A percentile compares a stretch with the other conserved stretches of the same genome.
phyloP scores from a whole-genome alignment of 2,329 filamentous ascomycete genomes.

The Fusarium sp. region DNA sequence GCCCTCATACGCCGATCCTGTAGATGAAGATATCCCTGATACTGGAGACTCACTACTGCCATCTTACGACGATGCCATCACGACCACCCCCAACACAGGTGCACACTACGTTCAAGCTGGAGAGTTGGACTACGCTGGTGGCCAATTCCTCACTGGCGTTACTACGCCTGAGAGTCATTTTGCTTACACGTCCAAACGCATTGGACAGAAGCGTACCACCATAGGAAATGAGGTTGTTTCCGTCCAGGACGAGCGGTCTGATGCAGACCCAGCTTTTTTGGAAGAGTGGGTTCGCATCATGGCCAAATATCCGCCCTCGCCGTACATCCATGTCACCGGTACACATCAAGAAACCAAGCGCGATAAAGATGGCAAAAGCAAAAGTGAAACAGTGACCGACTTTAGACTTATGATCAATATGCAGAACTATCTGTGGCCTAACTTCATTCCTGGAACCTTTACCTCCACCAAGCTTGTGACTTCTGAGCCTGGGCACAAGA shows the following conservation, averaged over 20 bases:
- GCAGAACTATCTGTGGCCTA: constrained; percentile 43
- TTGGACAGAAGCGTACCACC: constrained; percentile 30
- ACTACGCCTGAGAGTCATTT: constrained; percentile 23
- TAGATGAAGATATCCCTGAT: constrained; percentile 13
- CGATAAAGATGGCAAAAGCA: constrained; percentile 37
- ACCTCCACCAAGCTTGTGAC: constrained; percentile 25
- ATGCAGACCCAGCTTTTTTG: constrained; percentile 22
- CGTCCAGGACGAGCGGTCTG: constrained; percentile 34
- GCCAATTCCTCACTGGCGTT: constrained; percentile 1
- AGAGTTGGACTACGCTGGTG: background rate
- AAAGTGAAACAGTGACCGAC: constrained; percentile 30
- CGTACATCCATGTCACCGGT: constrained; percentile 37
- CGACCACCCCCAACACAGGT: accelerated
- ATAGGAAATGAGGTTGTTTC: constrained; percentile 35
- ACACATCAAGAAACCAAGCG: constrained; percentile 29
- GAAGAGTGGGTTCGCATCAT: constrained; percentile 32
- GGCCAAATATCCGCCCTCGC: constrained; percentile 30
- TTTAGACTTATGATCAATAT: constrained; percentile 38
- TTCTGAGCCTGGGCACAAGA: constrained; percentile 35
- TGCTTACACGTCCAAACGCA: constrained; percentile 11
- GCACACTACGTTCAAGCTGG: no score
- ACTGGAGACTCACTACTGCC: background rate
- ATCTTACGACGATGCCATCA: constrained; percentile 1
- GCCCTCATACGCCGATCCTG: constrained; percentile 12
- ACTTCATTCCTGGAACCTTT: constrained; percentile 6